A percentile compares a stretch with the other conserved stretches of the same genome.
Conservation (phyloP, 2,329 filamentous ascomycete genomes). For the Sclerotinia borealis region DNA sequence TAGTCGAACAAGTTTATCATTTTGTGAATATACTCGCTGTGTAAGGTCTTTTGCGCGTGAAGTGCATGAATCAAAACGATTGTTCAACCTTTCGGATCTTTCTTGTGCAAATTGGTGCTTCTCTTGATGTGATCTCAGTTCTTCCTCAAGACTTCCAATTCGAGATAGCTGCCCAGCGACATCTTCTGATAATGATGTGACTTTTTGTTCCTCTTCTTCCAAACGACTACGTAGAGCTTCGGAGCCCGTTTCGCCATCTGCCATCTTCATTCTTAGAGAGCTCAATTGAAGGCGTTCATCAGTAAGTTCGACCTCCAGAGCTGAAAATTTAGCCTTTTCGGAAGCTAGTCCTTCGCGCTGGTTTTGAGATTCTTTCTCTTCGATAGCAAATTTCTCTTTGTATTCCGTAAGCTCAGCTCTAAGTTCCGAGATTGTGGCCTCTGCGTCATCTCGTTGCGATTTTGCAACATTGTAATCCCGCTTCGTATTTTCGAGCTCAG, state of each 20-base stretch:
- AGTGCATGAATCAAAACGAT: slow-evolving; percentile 63
- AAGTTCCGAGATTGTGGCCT: slow-evolving; percentile 48
- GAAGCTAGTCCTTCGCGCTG: slow-evolving; percentile 49
- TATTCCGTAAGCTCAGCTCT: slow-evolving; percentile 51
- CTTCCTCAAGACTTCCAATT: slow-evolving; percentile 68
- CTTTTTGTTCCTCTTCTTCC: slow-evolving; percentile 67
- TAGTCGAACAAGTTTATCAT: slow-evolving; percentile 75
- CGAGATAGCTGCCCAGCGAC: slow-evolving; percentile 72
- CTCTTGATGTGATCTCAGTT: slow-evolving; percentile 62
- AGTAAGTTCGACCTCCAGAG: slow-evolving; percentile 51
- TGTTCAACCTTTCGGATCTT: slow-evolving; percentile 45
- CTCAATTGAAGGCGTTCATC: slow-evolving; percentile 65
- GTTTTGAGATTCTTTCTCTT: slow-evolving; percentile 46
- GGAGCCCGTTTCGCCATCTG: slow-evolving; percentile 77
- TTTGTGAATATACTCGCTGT: slow-evolving; percentile 74
- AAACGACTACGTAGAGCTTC: slow-evolving; percentile 70
- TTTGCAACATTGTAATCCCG: slow-evolving; percentile 53
- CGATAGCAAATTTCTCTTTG: slow-evolving; percentile 45
- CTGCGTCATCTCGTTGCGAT: slow-evolving; percentile 56
- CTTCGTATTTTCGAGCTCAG: slow-evolving; percentile 55
- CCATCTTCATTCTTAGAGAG: slow-evolving; percentile 63
- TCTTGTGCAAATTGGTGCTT: slow-evolving; percentile 52
- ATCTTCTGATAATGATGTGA: slow-evolving; percentile 61
- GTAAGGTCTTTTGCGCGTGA: slow-evolving; percentile 76
- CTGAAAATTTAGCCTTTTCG: slow-evolving; percentile 48